phyloP scores from a whole-genome alignment of 1,284 basidiomycete species.

The Polyporus tsugae region DNA sequence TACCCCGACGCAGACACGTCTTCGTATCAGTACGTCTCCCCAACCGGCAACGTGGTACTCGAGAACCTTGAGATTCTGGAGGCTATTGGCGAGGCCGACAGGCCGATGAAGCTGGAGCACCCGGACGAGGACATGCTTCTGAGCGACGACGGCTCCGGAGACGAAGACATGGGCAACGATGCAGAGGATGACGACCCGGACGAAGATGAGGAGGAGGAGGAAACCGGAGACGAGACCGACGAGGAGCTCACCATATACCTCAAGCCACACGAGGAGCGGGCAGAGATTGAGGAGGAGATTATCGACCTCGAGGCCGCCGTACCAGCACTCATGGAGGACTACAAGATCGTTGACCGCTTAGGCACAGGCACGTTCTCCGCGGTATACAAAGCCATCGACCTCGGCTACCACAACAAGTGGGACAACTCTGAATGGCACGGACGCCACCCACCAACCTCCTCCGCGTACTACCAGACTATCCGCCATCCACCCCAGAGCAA shows the following conservation, averaged over 20 bases:
- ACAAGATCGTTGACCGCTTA: constrained; percentile 88
- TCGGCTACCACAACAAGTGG: constrained; percentile 78
- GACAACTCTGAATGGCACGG: constrained; percentile 87
- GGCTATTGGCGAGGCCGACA: not conserved
- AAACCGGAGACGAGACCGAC: constrained; percentile 54
- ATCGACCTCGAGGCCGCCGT: constrained; percentile 66
- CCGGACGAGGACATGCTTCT: constrained; percentile 16
- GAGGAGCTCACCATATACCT: constrained; percentile 65
- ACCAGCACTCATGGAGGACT: constrained; percentile 71
- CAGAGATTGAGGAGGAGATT: constrained; percentile 84
- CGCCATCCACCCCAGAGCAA: constrained; percentile 52
- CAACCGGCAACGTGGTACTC: constrained; percentile 22
- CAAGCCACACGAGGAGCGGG: constrained; percentile 73
- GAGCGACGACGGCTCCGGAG: constrained; percentile 30
- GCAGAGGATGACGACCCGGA: constrained; percentile 35
- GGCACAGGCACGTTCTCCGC: constrained; percentile 99
- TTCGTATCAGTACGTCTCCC: constrained; percentile 22
- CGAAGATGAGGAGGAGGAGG: constrained; percentile 43
- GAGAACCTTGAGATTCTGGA: constrained; percentile 11
- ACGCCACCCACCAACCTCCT: constrained; percentile 63
- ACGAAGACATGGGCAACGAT: constrained; percentile 52
- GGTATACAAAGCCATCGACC: constrained; percentile 96
- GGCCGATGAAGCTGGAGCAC: constrained; percentile 22
- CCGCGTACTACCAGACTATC: constrained; percentile 65
- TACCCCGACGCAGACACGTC: constrained; percentile 41